Evolutionary conservation across 306 rosid species (phyloP).

Genomic region (Oemleria cerasiformis): DNA sequence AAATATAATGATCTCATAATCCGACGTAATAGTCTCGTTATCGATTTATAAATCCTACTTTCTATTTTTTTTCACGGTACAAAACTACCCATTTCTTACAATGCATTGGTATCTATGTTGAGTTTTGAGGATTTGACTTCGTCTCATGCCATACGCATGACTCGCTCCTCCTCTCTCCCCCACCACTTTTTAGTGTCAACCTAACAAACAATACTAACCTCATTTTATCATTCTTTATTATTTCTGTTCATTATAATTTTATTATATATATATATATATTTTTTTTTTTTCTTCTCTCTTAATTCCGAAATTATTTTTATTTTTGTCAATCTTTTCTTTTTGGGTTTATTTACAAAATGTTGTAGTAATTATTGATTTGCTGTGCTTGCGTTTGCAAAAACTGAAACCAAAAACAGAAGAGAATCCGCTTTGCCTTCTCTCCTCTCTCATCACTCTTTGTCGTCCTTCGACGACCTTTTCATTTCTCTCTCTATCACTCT

Average conservation of each 20-base stretch:
- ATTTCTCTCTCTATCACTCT: slow-evolving; percentile 10
- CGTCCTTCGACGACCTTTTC: slow-evolving; percentile 39
- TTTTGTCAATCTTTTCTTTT: neutral
- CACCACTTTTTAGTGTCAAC: neutral
- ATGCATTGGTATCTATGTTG: neutral
- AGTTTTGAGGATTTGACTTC: neutral
- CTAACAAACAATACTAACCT: neutral
- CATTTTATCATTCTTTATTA: neutral
- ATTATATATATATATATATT: neutral
- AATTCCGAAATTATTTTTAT: neutral
- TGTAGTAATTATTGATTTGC: neutral
- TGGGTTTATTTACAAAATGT: too few relatives aligned
- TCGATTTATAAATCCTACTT: too few relatives aligned
- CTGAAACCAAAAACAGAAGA: slow-evolving; percentile 30
- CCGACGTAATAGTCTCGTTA: too few relatives aligned
- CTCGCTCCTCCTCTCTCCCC: neutral
- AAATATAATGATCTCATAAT: too few relatives aligned
- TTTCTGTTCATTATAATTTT: neutral
- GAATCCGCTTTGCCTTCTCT: slow-evolving; percentile 29
- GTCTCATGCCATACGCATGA: neutral
- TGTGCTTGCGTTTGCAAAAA: slow-evolving; percentile 30
- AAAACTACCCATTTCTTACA: neutral
- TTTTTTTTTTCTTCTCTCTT: neutral
- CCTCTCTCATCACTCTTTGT: slow-evolving; percentile 19
- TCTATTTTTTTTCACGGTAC: too few relatives aligned